A percentile compares a stretch with the other conserved stretches of the same genome.
Conservation (phyloP, 1,284 basidiomycete genomes). For the Tilletia walkeri region DNA sequence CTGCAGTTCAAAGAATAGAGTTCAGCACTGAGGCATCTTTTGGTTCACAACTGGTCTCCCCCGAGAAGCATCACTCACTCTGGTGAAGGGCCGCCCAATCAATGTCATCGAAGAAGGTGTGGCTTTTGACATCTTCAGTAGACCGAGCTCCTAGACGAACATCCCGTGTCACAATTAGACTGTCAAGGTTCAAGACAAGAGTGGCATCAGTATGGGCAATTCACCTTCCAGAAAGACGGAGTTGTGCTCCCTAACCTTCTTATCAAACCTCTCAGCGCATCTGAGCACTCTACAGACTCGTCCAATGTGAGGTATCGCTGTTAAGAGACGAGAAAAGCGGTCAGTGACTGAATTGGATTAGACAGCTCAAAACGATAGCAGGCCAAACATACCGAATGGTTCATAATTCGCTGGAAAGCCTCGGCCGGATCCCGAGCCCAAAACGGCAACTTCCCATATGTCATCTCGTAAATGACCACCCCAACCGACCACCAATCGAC, state of each 20-base stretch:
- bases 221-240: too few species aligned
- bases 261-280: not conserved
- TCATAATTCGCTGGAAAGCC: constrained; percentile 48
- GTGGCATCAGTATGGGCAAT: too few species aligned
- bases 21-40: too few species aligned
- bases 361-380: constrained; percentile 29
- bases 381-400: constrained; percentile 29
- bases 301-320: not conserved
- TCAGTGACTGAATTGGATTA: constrained; percentile 31
- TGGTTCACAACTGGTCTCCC: not conserved
- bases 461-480: constrained; percentile 53
- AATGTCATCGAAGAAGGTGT: constrained; percentile 36
- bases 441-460: constrained; percentile 48
- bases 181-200: too few species aligned
- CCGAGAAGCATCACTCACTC: not conserved
- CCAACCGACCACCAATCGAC: constrained; percentile 55
- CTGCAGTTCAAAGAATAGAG: not conserved
- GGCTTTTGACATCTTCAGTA: constrained; percentile 37
- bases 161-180: constrained; percentile 29
- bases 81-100: constrained; percentile 32
- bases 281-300: constrained; percentile 1
- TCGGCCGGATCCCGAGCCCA: constrained; percentile 46
- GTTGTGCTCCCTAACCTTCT: not conserved
- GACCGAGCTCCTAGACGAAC: constrained; percentile 36
- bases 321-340: constrained; percentile 30